phyloP scores from a whole-genome alignment of 2,329 filamentous ascomycete genomes.

The Xylogone sp. region DNA sequence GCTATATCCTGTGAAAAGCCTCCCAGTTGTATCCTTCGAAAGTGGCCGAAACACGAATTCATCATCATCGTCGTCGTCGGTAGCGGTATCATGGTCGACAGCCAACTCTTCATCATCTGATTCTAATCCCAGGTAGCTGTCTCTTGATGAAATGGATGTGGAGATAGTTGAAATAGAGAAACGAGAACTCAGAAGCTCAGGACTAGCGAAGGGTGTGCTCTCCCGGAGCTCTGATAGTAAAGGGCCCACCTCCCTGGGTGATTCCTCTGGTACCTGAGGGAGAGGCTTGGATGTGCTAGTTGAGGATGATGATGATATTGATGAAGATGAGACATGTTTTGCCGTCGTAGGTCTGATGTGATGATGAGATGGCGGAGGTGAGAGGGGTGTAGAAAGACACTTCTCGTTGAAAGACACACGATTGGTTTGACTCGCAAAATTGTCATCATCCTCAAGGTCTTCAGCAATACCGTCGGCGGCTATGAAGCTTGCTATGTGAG shows the following conservation, averaged over 20 bases:
- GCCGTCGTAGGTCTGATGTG: conserved; percentile 5
- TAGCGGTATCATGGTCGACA: neutral
- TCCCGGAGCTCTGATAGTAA: conserved; percentile 13
- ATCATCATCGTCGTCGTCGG: conserved; percentile 21
- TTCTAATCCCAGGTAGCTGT: conserved; percentile 20
- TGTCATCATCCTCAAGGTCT: conserved; percentile 52
- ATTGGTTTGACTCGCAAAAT: conserved; percentile 45
- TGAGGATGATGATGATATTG: conserved; percentile 1
- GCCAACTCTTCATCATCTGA: conserved; percentile 6
- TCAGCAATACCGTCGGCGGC: conserved; percentile 47
- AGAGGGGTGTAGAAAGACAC: conserved; percentile 19
- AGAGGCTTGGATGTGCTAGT: conserved; percentile 21
- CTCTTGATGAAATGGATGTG: conserved; percentile 17
- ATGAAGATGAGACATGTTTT: neutral
- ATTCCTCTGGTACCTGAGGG: conserved; percentile 20
- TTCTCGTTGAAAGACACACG: conserved; percentile 14
- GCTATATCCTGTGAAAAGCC: conserved; percentile 17
- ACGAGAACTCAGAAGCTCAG: conserved; percentile 12
- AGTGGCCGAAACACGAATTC: conserved; percentile 18
- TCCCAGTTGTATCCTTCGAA: conserved; percentile 4
- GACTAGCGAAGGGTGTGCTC: neutral
- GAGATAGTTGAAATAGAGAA: conserved; percentile 27
- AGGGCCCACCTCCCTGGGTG: conserved; percentile 4
- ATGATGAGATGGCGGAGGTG: conserved; percentile 18
- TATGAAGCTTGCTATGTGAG: conserved; percentile 23